Evolutionary conservation across 2,329 filamentous ascomycete genomes (phyloP).

Genomic region (Ophiobolus disseminans): DNA sequence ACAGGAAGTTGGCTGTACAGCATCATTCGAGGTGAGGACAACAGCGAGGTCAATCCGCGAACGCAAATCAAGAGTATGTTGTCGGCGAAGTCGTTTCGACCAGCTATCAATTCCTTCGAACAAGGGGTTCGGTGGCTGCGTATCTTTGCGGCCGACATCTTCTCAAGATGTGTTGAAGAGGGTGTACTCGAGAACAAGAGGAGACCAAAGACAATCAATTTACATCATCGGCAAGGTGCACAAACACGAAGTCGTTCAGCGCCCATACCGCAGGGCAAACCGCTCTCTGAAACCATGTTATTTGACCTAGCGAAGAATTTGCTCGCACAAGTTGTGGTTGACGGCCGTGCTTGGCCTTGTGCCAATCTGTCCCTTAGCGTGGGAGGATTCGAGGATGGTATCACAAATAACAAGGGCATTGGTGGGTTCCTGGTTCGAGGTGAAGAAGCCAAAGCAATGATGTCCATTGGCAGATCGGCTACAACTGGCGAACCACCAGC

Average conservation of each 20-base stretch:
- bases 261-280: conserved; percentile 77
- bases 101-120: conserved; percentile 77
- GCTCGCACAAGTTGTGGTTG: conserved; percentile 76
- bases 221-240: conserved; percentile 78
- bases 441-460: conserved; percentile 61
- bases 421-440: conserved; percentile 80
- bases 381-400: conserved; percentile 88
- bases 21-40: conserved; percentile 83
- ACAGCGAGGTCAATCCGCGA: conserved; percentile 85
- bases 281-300: conserved; percentile 73
- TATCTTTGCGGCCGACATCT: conserved; percentile 93
- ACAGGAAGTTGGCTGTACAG: conserved; percentile 86
- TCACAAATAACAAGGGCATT: conserved; percentile 85
- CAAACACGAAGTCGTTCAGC: conserved; percentile 77
- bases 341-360: conserved; percentile 87
- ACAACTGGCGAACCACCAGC: conserved; percentile 30
- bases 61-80: conserved; percentile 98
- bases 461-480: conserved; percentile 24
- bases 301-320: conserved; percentile 79
- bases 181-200: conserved; percentile 86
- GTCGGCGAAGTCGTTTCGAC: conserved; percentile 92
- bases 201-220: conserved; percentile 81
- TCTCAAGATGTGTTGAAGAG: conserved; percentile 86
- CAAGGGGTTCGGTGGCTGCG: conserved; percentile 85
- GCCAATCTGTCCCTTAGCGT: conserved; percentile 88